Evolutionary conservation across 1,139 yeast species (phyloP).

Genomic region (Wickerhamomyces sp.): DNA sequence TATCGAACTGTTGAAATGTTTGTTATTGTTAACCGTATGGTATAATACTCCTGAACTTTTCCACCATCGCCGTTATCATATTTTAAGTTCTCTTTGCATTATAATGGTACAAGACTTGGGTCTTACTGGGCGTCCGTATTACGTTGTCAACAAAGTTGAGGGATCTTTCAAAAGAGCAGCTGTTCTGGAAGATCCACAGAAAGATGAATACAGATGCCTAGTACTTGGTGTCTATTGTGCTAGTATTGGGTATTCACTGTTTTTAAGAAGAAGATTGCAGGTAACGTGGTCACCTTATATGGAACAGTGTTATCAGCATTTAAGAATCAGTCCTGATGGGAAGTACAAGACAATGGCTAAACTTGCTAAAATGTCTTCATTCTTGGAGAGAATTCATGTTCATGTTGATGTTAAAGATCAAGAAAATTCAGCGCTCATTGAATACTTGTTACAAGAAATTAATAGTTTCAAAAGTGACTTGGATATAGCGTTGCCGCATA

Average conservation of each 20-base stretch:
- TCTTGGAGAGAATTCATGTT: conserved; percentile 60
- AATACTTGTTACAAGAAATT: conserved; percentile 41
- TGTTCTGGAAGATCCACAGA: conserved; percentile 26
- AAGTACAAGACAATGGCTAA: conserved; percentile 43
- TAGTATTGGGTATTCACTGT: conserved; percentile 50
- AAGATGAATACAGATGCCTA: conserved; percentile 39
- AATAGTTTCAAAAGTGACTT: conserved; percentile 27
- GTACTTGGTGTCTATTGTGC: conserved; percentile 45
- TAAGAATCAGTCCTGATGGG: conserved; percentile 36
- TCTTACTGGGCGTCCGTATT: conserved; percentile 48
- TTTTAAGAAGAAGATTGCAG: conserved; percentile 47
- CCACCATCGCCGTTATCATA: conserved; percentile 71
- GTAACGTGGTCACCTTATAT: conserved; percentile 47
- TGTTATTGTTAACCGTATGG: conserved; percentile 66
- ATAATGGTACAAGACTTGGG: conserved; percentile 75
- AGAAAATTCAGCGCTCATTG: conserved; percentile 30
- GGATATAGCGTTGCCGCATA: conserved; percentile 15
- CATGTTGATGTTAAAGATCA: conserved; percentile 39
- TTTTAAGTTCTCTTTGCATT: conserved; percentile 63
- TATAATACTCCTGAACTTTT: conserved; percentile 81
- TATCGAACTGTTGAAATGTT: conserved; percentile 59
- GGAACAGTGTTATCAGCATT: conserved; percentile 52
- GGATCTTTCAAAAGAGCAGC: conserved; percentile 31
- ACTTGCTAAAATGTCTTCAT: conserved; percentile 54
- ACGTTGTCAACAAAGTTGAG: conserved; percentile 35